Evolutionary conservation across 2,329 filamentous ascomycete genomes (phyloP), one percentile per base, ranked within the genome.

Genomic region (Aureobasidium sp.): DNA sequence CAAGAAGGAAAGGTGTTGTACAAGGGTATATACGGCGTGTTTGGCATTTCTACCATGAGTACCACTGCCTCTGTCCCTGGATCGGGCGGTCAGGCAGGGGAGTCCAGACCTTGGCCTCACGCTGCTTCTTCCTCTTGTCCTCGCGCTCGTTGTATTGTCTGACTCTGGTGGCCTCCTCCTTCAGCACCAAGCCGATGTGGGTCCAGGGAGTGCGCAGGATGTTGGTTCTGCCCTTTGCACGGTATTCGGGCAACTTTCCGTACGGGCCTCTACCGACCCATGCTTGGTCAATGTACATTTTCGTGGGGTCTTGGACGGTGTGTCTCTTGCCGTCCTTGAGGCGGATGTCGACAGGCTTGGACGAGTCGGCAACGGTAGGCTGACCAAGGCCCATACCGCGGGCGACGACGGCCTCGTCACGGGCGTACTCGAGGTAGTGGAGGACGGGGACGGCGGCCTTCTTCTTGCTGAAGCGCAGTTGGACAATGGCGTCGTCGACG

Each of bases 391-490:
- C 92, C 93, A 99, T 97, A 13, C 90, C 91, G 40, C 87, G 81
- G 67, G 81, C 81, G 17, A 88, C 88, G 65, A 96, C 79, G 37
- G 94, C 94, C 69, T 87, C 78, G 70, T 96, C 89, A 61, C 87
- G 84, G 1, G 93, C 92, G 68, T 89, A 82, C 70, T 94, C 84
- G 19, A 99, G 78, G 70, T 94, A 89, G 69, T 84, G 86, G 66
- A 83, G 78, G 29, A 97, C 84, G 69, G 96, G 90, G 66, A 83
- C 79, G 7, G 93, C 89, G 64, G 88, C 88, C 78, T 91, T 93
- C 83, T 99, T 99, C 79, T 90, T 90, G 73, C 87, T 93, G 78
- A 93, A 97, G 60, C 87, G 84, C 90, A 99, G 96, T 79, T 99
- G 94, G 59, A 89, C 77, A 66, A 97, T 89, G 15, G 94, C 94